Percentiles rank a stretch among this genome's conserved stretches.
phyloP scores from a whole-genome alignment of 208 protist species.

The Leptomonas pyrrhocoris region DNA sequence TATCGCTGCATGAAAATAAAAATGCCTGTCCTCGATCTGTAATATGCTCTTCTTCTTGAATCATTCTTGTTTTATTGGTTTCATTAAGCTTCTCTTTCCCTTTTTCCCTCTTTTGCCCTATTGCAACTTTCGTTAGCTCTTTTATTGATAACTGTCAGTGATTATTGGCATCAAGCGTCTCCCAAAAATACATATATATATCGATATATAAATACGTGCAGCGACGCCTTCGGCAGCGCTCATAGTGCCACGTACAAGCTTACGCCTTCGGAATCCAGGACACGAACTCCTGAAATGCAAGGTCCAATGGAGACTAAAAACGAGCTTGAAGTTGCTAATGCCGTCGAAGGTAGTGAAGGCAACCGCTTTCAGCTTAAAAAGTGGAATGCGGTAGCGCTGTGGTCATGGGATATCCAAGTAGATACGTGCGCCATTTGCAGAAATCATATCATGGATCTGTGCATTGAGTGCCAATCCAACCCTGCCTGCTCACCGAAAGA shows the following conservation, averaged over 20 bases:
- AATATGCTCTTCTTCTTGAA: not conserved
- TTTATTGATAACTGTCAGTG: no score
- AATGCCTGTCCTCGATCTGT: no score
- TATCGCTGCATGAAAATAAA: no score
- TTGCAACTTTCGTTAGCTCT: no score
- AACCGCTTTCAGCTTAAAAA: constrained; percentile 93
- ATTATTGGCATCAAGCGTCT: no score
- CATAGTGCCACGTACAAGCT: no score
- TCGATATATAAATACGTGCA: no score
- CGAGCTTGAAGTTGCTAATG: constrained; percentile 4
- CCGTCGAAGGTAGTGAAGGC: constrained; percentile 26
- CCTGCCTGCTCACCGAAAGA: constrained; percentile 90
- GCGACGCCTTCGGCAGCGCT: no score
- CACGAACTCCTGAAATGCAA: no score
- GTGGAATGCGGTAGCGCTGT: constrained; percentile 98
- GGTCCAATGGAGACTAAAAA: constrained; percentile 26
- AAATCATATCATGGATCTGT: constrained; percentile 99
- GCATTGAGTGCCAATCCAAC: constrained; percentile 98
- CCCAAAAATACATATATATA: no score
- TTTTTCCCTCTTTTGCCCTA: not conserved
- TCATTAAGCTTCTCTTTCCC: not conserved
- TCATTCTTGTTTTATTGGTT: not conserved
- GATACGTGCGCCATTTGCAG: constrained; percentile 99
- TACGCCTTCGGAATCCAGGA: no score
- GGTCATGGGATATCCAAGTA: constrained; percentile 98